Base-by-base conservation (phyloP, 2,329 filamentous ascomycete genomes). In the Pseudonectria buxi region DNA sequence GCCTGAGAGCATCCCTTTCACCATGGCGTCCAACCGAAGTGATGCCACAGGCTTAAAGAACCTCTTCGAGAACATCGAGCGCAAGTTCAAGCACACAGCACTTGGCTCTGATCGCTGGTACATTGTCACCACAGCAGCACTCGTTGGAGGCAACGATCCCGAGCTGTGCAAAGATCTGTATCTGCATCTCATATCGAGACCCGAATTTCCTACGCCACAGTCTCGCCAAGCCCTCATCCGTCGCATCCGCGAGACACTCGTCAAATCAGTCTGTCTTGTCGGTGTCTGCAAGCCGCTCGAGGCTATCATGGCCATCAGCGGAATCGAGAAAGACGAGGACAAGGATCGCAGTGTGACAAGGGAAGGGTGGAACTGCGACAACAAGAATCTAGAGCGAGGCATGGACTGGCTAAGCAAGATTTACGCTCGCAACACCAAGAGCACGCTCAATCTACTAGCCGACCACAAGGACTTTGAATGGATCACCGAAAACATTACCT, bases 271-370 rank as follows among this genome's bases (percentile, higher is more conserved):
- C 10, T 61, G 64, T 10, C 61, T 81, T 3, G 65, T 78, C 12
- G 78, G 78, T 1, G 74, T 81, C 1, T 78, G 74, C 54, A 81
- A 78, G 49, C 75, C 76, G 7, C 55, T 82, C 4, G 76, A 80
- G 46, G 69, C 74, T 2, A 70, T 80, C 28, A 61, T 78, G 7
- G 62, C 68, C n/a, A 77, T 80, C 35, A 62, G 57, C 37, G 59
- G 64, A 12, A 51, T 72, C 9, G 74, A 78, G 44, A 44, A 44
- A 5, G 45, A 52, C 1, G 75, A 79, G 50, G 78, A 82, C 46
- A 71, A 67, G 33, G 78, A 82, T 45, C 72, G 64, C 36, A 66
- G 59, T 4, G 62, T 58, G 37, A 74, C 71, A 3, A 69, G 77
- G 45, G 65, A 76, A 43, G 60, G 65, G 9, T 82, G 77, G 77